Evolutionary conservation across 352 stramenopile genomes (phyloP).

Genomic region (Pythium brachiatum): DNA sequence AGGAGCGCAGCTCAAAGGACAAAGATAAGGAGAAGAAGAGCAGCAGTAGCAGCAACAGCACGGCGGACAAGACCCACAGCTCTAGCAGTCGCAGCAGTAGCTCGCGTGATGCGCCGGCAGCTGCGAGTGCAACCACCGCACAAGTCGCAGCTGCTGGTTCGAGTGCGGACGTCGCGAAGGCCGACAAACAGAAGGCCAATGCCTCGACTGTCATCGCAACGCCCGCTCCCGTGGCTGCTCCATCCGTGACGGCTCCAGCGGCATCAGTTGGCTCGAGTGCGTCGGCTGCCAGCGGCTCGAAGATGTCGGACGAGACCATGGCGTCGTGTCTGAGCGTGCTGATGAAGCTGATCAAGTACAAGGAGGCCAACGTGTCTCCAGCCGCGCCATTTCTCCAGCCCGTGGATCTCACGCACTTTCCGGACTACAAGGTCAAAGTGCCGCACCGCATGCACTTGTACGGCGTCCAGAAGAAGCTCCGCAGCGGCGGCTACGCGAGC

Average conservation of each 20-base stretch:
- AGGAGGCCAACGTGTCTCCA: conserved; percentile 66
- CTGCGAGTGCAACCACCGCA: background rate
- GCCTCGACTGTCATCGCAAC: background rate
- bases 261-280: background rate
- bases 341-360: conserved; percentile 87
- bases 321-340: conserved; percentile 56
- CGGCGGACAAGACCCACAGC: conserved; percentile 8
- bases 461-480: conserved; percentile 82
- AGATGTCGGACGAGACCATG: conserved; percentile 60
- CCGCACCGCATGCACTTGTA: conserved; percentile 84
- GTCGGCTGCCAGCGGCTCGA: conserved; percentile 16
- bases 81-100: conserved; percentile 5
- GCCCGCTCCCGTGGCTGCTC: background rate
- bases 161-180: background rate
- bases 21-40: conserved; percentile 26
- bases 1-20: conserved; percentile 8
- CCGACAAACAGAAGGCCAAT: background rate
- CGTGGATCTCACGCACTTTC: conserved; percentile 79
- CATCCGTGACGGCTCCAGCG: background rate
- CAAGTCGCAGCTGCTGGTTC: background rate
- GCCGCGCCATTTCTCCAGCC: conserved; percentile 79
- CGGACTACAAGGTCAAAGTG: conserved; percentile 84
- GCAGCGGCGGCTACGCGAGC: conserved; percentile 61
- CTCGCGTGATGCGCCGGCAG: background rate
- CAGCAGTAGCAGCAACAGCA: conserved; percentile 22